phyloP scores from a whole-genome alignment of 2,329 filamentous ascomycete genomes.

The Bretziella fagacearum region DNA sequence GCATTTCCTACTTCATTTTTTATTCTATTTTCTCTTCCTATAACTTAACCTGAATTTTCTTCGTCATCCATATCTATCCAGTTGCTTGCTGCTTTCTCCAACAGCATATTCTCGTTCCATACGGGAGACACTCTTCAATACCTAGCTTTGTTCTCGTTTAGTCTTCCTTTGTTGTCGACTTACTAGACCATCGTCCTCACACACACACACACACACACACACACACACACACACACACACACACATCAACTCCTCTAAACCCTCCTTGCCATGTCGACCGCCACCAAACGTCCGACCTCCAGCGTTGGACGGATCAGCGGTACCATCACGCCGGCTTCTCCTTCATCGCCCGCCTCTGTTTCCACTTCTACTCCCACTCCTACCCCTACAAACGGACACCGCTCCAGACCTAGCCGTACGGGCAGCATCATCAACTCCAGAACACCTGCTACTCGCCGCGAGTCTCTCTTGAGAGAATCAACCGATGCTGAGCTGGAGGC shows the following conservation, averaged over 20 bases:
- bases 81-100: not conserved
- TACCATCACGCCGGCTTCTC: constrained; percentile 28
- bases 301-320: constrained; percentile 19
- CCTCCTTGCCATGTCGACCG: constrained; percentile 10
- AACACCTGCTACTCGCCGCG: constrained; percentile 46
- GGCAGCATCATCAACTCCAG: constrained; percentile 56
- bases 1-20: constrained; percentile 3
- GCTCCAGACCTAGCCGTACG: constrained; percentile 40
- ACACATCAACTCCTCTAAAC: not conserved
- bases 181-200: not conserved
- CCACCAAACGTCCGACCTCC: constrained; percentile 13
- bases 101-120: not conserved
- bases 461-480: constrained; percentile 28
- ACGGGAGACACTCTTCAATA: not conserved
- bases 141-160: not conserved
- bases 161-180: not conserved
- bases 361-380: constrained; percentile 19
- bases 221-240: not conserved
- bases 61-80: constrained; percentile 1
- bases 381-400: constrained; percentile 26
- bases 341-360: constrained; percentile 25
- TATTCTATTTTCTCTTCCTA: constrained; percentile 2
- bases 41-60: not conserved
- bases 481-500: constrained; percentile 47
- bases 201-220: not conserved